phyloP scores from a whole-genome alignment of 495 filamentous ascomycete genomes.

The Podospora appendiculata region DNA sequence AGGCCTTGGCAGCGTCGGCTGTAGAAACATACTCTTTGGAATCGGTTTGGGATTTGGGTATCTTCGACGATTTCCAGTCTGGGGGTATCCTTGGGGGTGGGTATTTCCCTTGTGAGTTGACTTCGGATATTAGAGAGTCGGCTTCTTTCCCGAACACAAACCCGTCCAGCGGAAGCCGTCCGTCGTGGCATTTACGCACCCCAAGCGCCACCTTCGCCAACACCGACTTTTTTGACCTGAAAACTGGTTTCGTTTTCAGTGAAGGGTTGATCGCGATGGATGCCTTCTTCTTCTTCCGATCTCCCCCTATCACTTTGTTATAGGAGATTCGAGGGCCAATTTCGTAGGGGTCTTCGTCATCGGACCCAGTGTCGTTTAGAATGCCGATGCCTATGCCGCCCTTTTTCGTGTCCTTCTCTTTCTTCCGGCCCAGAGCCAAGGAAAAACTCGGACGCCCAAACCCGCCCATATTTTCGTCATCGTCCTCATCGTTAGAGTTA shows the following conservation, averaged over 20 bases:
- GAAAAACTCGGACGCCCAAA: conserved; percentile 23
- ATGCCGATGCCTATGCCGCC: conserved; percentile 82
- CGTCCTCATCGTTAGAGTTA: conserved; percentile 34
- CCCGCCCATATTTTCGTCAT: conserved; percentile 36
- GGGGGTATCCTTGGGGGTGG: conserved; percentile 66
- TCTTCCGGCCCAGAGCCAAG: conserved; percentile 19
- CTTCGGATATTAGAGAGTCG: conserved; percentile 45
- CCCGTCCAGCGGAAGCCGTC: conserved; percentile 75
- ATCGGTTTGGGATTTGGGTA: conserved; percentile 26
- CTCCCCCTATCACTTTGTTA: conserved; percentile 72
- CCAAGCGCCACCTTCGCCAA: conserved; percentile 47
- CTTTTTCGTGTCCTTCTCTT: conserved; percentile 43
- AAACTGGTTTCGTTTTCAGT: conserved; percentile 61
- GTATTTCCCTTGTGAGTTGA: conserved; percentile 56
- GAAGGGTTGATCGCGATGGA: conserved; percentile 52
- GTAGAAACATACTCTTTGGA: conserved; percentile 54
- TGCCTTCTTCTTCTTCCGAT: conserved; percentile 74
- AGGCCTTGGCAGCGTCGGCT: conserved; percentile 65
- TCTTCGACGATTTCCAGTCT: conserved; percentile 67
- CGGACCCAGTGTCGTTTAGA: conserved; percentile 92
- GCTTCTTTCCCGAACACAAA: conserved; percentile 61
- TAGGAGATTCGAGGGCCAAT: conserved; percentile 90
- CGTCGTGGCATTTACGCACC: conserved; percentile 80
- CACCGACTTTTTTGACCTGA: conserved; percentile 66
- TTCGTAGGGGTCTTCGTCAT: conserved; percentile 92